These are phyloP conservation scores for Tillandsia leiboldiana DNA, from an alignment of 176 grass and related monocot genomes.

Conservation along the genomic window DNA sequence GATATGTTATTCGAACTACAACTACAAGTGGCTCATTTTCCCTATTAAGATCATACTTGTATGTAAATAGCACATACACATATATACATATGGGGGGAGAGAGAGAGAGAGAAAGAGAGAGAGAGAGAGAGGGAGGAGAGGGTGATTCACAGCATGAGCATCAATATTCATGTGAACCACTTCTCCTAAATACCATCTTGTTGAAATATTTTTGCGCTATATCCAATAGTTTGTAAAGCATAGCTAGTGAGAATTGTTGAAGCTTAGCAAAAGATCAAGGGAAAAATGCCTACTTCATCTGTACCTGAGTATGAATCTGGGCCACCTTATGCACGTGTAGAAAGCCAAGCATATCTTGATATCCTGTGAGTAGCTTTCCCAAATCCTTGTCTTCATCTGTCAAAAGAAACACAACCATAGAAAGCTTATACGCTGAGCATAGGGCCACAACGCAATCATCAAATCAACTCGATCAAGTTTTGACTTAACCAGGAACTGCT, in stretches of 20 bases:
- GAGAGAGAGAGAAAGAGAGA: no score
- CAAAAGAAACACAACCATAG: slow-evolving; percentile 15
- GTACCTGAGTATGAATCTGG: slow-evolving; percentile 74
- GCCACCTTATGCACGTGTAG: slow-evolving; percentile 88
- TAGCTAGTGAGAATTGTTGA: neutral
- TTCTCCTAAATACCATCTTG: neutral
- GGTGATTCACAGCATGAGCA: no score
- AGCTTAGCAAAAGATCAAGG: neutral
- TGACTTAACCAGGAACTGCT: slow-evolving; percentile 60
- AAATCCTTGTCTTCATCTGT: slow-evolving; percentile 93
- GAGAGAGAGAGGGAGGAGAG: no score
- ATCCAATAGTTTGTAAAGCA: neutral
- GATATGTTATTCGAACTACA: neutral
- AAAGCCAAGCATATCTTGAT: slow-evolving; percentile 92
- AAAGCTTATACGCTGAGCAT: neutral
- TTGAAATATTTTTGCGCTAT: neutral
- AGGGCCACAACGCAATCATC: neutral
- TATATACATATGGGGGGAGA: no score
- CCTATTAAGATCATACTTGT: no score
- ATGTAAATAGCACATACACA: no score
- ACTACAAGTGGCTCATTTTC: no score
- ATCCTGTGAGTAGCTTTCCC: slow-evolving; percentile 71
- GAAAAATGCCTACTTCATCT: neutral
- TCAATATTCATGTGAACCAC: neutral
- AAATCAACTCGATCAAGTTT: slow-evolving; percentile 1